phyloP scores from a whole-genome alignment of 257 asterid species.

The Nicotiana otophora region DNA sequence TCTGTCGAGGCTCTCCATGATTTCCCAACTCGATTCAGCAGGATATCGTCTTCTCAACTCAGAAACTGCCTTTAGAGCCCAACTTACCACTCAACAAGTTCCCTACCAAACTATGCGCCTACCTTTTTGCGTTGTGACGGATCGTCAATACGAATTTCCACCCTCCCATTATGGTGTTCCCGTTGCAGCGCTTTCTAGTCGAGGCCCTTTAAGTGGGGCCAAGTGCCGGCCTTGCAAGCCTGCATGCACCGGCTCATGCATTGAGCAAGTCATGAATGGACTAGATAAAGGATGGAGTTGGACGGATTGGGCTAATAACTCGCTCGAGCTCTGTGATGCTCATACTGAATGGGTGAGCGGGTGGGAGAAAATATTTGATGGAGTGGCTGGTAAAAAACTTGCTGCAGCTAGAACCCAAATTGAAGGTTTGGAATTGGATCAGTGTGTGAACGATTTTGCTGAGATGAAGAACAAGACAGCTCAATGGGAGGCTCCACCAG shows the following conservation, averaged over 20 bases:
- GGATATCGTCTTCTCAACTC: constrained; percentile 72
- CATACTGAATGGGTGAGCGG: constrained; percentile 63
- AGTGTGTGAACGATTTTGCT: constrained; percentile 57
- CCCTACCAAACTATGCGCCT: constrained; percentile 30
- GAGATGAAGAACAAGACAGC: constrained; percentile 44
- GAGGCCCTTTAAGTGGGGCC: constrained; percentile 75
- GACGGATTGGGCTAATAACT: constrained; percentile 67
- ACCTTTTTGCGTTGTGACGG: constrained; percentile 79
- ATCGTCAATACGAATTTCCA: constrained; percentile 58
- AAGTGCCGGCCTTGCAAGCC: constrained; percentile 87
- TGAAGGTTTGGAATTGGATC: constrained; percentile 35
- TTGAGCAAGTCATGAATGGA: constrained; percentile 49
- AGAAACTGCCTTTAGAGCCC: constrained; percentile 81
- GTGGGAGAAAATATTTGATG: constrained; percentile 52
- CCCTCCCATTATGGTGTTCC: constrained; percentile 67
- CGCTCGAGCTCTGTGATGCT: constrained; percentile 70
- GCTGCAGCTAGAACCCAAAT: constrained; percentile 40
- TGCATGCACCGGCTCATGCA: constrained; percentile 53
- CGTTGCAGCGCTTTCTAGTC: constrained; percentile 70
- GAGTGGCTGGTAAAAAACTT: constrained; percentile 31
- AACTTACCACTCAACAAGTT: constrained; percentile 48
- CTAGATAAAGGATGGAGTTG: constrained; percentile 69
- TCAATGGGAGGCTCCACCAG: constrained; percentile 61
- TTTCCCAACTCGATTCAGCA: constrained; percentile 57
- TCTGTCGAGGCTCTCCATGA: constrained; percentile 72